phyloP scores from a whole-genome alignment of 2,329 filamentous ascomycete species.

The Nothophaeocryptopus gaeumannii region DNA sequence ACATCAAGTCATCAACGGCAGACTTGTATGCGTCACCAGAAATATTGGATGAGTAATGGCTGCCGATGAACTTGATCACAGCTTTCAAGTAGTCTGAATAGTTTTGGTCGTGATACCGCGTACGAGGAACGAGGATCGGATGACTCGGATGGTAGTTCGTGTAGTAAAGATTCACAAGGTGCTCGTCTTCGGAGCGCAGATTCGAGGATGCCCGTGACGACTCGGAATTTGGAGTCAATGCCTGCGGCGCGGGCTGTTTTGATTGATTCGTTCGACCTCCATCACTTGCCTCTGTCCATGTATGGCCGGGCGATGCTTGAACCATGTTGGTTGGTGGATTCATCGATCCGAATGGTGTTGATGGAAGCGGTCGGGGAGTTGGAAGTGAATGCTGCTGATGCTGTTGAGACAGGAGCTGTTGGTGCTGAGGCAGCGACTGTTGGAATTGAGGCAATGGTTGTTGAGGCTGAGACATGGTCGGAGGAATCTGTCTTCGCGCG shows the following conservation, averaged over 20 bases:
- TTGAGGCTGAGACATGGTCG: neutral
- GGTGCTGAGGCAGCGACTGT: too few relatives aligned
- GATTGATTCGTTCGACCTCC: neutral
- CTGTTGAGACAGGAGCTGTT: too few relatives aligned
- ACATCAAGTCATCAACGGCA: slow-evolving; percentile 55
- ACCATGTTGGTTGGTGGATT: neutral
- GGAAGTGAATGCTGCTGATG: too few relatives aligned
- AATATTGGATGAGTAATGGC: slow-evolving; percentile 46
- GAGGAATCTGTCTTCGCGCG: slow-evolving; percentile 17
- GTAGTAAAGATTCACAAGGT: slow-evolving; percentile 55
- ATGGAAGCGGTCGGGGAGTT: too few relatives aligned
- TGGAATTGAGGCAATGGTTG: too few relatives aligned
- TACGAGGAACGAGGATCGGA: slow-evolving; percentile 54
- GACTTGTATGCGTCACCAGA: slow-evolving; percentile 38
- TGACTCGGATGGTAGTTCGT: slow-evolving; percentile 55
- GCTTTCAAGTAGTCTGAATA: slow-evolving; percentile 51
- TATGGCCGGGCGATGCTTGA: neutral
- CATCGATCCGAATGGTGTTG: neutral
- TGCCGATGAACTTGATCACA: slow-evolving; percentile 57
- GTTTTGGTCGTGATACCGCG: slow-evolving; percentile 39
- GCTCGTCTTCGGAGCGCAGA: slow-evolving; percentile 32
- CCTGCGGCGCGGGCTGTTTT: slow-evolving; percentile 1
- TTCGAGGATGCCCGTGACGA: slow-evolving; percentile 43
- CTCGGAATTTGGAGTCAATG: slow-evolving; percentile 9
- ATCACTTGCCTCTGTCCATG: neutral